Evolutionary conservation across 2,329 filamentous ascomycete species (phyloP), one percentile per base, ranked within the genome.

Genomic region (Triangularia verruculosa): DNA sequence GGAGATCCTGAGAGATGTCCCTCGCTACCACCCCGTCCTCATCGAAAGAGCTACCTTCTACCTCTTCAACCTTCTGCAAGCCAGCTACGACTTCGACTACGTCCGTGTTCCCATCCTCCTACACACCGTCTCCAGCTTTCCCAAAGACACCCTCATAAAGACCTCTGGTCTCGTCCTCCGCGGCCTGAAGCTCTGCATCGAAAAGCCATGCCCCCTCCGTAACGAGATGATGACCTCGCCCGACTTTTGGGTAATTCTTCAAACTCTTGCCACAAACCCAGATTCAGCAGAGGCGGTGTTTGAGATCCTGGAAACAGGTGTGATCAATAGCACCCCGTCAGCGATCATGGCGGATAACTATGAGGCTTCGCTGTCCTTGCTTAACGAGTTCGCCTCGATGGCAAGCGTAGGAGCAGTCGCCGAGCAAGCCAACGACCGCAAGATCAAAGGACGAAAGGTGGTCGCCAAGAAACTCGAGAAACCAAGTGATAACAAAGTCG

Each of bases 311-410:
- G 90, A 95, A 72, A 87, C 85, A 61, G 87, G 93, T 25, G 87
- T 92, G 1, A 85, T 84, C 12, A 89, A 89, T 13, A 25, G 22
- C 25, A 83, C 86, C n/a, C 89, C 89, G 17, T 88, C 91, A 13
- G 90, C 93, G 5, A 91, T 99, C 58, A 94, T 93, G 64, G 92
- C 93, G 24, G 95, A 98, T 73, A 99, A 99, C 70, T 99, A 98
- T 71, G 93, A 97, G 73, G 89, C 92, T 22, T 90, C 91, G 3
- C 89, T 99, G 61, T 83, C 85, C 28, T 81, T 99, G 22, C 84
- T 97, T 24, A 96, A 96, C 70, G 90, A 94, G 66, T 98, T 98
- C 76, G 92, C 95, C 2, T 90, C 89, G 6, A 89, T 91, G 27
- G 93, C 90, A 54, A 91, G 89, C 69, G 81, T 93, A 9, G 89